Conservation (phyloP, 2,329 filamentous ascomycete genomes). For the Raffaelea albimanens region DNA sequence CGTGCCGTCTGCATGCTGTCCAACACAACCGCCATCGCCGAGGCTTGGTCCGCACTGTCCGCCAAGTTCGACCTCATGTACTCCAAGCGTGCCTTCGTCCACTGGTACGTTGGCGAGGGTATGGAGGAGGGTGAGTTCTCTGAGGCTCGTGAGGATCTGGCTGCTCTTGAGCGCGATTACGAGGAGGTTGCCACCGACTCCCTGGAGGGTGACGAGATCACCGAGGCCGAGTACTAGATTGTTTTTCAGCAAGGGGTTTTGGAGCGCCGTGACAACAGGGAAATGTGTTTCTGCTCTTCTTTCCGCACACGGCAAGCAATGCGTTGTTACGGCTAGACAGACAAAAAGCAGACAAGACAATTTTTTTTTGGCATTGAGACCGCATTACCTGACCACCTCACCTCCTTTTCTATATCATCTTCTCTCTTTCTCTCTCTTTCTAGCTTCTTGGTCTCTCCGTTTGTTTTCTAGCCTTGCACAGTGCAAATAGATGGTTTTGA, state of each 20-base stretch:
- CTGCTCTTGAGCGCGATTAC: slow-evolving; percentile 95
- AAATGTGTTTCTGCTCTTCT: too few species aligned
- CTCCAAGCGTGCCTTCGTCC: slow-evolving; percentile 99
- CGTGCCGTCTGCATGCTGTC: slow-evolving; percentile 99
- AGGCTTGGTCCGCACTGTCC: slow-evolving; percentile 93
- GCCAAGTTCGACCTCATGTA: slow-evolving; percentile 99
- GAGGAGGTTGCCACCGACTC: slow-evolving; percentile 97
- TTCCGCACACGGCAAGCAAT: too few species aligned
- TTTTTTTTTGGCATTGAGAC: background rate
- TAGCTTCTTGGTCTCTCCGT: background rate
- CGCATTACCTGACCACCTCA: background rate
- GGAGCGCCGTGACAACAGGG: background rate
- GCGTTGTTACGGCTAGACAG: background rate
- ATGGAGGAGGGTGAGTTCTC: slow-evolving; percentile 99
- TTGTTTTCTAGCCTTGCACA: background rate
- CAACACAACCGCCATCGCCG: slow-evolving; percentile 97
- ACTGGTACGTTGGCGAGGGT: slow-evolving; percentile 99
- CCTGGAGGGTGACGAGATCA: slow-evolving; percentile 73
- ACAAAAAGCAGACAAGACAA: too few species aligned
- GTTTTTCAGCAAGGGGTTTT: background rate
- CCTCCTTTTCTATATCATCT: background rate
- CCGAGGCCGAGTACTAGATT: slow-evolving; percentile 82
- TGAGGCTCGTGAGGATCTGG: slow-evolving; percentile 96
- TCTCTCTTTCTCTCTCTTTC: background rate
- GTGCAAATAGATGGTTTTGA: slow-evolving; percentile 1